Conservation (phyloP, 345 rosid species). For the Sonneratia alba region DNA sequence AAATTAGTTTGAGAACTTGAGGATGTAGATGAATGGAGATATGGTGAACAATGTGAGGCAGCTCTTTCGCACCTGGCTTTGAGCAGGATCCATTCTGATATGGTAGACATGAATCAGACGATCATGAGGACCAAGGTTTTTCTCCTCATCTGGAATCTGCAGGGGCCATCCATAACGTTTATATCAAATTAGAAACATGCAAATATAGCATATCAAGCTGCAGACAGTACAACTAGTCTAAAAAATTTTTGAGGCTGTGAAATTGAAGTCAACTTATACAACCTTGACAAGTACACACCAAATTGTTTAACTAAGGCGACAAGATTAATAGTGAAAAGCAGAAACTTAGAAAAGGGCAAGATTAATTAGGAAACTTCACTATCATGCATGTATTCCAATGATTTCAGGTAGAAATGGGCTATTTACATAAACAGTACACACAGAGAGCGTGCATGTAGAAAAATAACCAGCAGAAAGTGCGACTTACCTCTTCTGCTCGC, state of each 20-base stretch:
- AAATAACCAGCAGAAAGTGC: background rate
- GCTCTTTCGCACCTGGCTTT: conserved; percentile 34
- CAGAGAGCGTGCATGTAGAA: background rate
- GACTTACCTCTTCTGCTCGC: conserved; percentile 64
- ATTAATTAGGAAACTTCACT: no score
- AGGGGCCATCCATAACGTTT: background rate
- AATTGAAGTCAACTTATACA: no score
- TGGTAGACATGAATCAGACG: conserved; percentile 68
- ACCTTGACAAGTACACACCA: background rate
- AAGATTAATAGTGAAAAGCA: no score
- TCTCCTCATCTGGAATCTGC: conserved; percentile 68
- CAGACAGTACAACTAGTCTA: background rate
- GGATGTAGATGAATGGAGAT: background rate
- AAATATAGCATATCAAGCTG: background rate
- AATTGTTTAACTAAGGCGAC: no score
- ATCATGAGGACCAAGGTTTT: conserved; percentile 52
- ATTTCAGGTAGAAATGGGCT: no score
- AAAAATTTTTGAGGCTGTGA: no score
- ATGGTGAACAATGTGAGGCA: background rate
- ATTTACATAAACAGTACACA: background rate
- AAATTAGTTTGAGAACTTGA: background rate
- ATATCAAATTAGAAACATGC: background rate
- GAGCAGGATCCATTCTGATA: conserved; percentile 47
- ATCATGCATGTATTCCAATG: background rate
- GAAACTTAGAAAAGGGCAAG: no score